Conservation (phyloP, 2,329 filamentous ascomycete species). For the Pseudopithomyces chartarum region DNA sequence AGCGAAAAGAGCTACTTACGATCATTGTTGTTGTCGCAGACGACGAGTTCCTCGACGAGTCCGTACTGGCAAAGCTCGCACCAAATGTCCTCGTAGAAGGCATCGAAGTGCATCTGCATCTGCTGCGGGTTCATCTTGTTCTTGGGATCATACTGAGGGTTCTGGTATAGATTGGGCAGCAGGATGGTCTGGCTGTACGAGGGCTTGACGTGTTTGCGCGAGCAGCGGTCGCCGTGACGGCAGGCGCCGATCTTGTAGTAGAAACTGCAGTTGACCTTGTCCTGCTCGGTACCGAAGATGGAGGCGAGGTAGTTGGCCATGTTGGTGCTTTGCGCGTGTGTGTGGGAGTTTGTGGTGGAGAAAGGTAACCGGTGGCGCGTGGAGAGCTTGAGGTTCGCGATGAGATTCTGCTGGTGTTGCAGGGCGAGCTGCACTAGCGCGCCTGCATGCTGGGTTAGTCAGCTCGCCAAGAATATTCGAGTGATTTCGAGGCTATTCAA, state of each 20-base stretch:
- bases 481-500: background rate
- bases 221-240: constrained; percentile 97
- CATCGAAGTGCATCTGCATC: constrained; percentile 99
- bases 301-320: constrained; percentile 99
- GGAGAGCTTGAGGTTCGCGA: background rate
- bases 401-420: background rate
- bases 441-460: background rate
- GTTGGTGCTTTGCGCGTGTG: constrained; percentile 23
- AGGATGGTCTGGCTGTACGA: constrained; percentile 98
- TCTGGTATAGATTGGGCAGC: constrained; percentile 98
- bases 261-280: constrained; percentile 99
- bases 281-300: constrained; percentile 99
- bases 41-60: constrained; percentile 94
- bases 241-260: constrained; percentile 99
- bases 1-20: constrained; percentile 57
- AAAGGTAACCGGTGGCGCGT: constrained; percentile 1
- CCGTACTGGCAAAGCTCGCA: constrained; percentile 99
- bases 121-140: constrained; percentile 96
- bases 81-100: constrained; percentile 99
- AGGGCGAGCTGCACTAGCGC: background rate
- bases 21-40: constrained; percentile 99
- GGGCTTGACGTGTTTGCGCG: constrained; percentile 97
- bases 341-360: background rate
- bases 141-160: constrained; percentile 95
- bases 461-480: constrained; percentile 7